Evolutionary conservation across 106 monocot species (phyloP).

Genomic region (Dendrobium huoshanense): DNA sequence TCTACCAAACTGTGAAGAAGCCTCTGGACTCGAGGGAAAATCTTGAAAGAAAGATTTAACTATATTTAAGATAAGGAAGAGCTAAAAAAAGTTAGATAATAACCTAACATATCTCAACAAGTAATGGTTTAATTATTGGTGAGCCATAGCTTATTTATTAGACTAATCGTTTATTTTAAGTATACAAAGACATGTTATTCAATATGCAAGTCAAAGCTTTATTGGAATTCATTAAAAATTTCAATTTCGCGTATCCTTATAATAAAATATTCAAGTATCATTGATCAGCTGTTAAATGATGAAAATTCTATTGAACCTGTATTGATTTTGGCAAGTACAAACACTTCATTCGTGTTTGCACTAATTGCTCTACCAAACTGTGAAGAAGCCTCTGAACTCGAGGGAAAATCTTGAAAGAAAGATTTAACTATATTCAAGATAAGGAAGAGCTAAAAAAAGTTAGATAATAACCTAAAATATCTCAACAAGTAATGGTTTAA

Average conservation of each 20-base stretch:
- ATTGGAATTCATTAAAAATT: background rate
- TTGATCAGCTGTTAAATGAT: background rate
- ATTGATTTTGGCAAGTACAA: background rate
- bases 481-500: background rate
- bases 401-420: no score
- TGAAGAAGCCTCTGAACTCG: background rate
- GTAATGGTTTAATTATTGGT: background rate
- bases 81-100: background rate
- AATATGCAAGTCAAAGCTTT: background rate
- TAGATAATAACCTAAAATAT: background rate
- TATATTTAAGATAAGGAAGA: background rate
- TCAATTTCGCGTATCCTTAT: background rate
- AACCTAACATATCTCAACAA: background rate
- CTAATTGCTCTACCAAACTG: background rate
- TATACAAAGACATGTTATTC: background rate
- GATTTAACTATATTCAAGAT: background rate
- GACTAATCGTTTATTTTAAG: background rate
- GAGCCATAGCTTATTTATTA: background rate
- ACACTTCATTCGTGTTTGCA: background rate
- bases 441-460: background rate
- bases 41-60: no score
- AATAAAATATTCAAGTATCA: background rate
- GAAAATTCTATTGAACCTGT: background rate
- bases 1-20: background rate
- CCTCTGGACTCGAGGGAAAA: background rate